These are phyloP conservation scores for Lippia alba DNA, from an alignment of 305 asterid genomes.

Conservation along the genomic window DNA sequence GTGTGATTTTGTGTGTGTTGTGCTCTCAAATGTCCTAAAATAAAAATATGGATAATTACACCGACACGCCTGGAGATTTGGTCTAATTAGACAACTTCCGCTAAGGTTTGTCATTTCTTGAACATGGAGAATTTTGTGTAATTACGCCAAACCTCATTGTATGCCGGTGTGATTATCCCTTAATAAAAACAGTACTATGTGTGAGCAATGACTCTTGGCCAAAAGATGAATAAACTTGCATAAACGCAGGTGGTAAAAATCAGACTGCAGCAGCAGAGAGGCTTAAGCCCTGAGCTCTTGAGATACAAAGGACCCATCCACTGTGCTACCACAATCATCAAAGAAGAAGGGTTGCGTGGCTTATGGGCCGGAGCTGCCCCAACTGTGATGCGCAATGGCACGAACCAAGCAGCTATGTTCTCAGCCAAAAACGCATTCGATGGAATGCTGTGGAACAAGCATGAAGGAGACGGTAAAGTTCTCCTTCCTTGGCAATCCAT, in stretches of 20 bases:
- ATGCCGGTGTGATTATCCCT: too few relatives aligned
- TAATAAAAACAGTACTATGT: background rate
- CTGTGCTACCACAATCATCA: constrained; percentile 75
- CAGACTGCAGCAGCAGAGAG: constrained; percentile 93
- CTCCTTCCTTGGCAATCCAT: constrained; percentile 94
- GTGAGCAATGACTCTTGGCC: background rate
- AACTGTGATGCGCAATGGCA: constrained; percentile 97
- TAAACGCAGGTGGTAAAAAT: constrained; percentile 87
- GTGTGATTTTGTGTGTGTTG: too few relatives aligned
- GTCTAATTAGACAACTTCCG: too few relatives aligned
- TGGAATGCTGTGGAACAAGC: constrained; percentile 73
- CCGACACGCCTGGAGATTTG: too few relatives aligned
- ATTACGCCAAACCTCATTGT: too few relatives aligned
- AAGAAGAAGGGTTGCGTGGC: constrained; percentile 86
- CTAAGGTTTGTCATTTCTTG: too few relatives aligned
- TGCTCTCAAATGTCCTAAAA: too few relatives aligned
- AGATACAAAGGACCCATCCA: constrained; percentile 92
- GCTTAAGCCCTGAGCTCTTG: constrained; percentile 79
- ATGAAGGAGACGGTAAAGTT: constrained; percentile 81
- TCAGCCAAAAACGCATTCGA: constrained; percentile 93
- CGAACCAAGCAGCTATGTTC: constrained; percentile 98
- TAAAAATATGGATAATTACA: too few relatives aligned
- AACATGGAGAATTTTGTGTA: too few relatives aligned
- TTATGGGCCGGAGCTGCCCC: constrained; percentile 98
- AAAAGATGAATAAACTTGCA: constrained; percentile 15